These are phyloP conservation scores for Bryoglossum gracile DNA, from an alignment of 495 filamentous ascomycete species.

Conservation along the genomic window DNA sequence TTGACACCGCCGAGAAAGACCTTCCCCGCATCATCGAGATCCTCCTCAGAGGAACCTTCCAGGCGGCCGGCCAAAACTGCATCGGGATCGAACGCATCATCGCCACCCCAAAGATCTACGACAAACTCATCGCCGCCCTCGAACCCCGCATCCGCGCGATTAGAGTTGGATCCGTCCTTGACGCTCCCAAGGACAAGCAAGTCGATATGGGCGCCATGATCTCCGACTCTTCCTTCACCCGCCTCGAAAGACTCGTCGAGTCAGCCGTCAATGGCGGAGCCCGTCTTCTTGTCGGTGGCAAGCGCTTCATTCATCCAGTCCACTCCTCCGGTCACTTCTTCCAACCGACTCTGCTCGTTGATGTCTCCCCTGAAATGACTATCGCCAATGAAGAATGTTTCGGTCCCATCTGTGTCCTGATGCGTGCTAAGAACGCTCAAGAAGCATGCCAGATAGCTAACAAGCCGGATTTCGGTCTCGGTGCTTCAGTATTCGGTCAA, in stretches of 20 bases:
- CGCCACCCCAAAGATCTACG: constrained; percentile 65
- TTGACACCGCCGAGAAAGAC: constrained; percentile 65
- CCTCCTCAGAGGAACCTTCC: constrained; percentile 87
- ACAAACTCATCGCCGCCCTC: constrained; percentile 61
- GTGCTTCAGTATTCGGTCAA: constrained; percentile 73
- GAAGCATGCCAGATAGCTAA: constrained; percentile 68
- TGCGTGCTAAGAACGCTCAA: constrained; percentile 55
- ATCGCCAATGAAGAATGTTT: constrained; percentile 91
- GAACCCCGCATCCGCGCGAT: constrained; percentile 62
- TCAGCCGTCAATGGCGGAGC: constrained; percentile 76
- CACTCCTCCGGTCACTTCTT: constrained; percentile 85
- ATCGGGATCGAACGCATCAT: constrained; percentile 94
- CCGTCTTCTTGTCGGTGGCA: constrained; percentile 74
- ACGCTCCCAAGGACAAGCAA: constrained; percentile 39
- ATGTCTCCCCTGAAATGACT: constrained; percentile 70
- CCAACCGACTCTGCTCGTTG: constrained; percentile 76
- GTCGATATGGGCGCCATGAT: constrained; percentile 88
- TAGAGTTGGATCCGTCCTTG: constrained; percentile 59
- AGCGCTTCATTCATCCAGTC: constrained; percentile 56
- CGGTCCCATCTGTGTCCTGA: constrained; percentile 78
- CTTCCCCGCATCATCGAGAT: constrained; percentile 66
- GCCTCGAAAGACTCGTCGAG: constrained; percentile 61
- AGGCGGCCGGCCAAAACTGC: constrained; percentile 97
- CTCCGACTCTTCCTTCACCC: constrained; percentile 61
- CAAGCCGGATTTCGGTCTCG: constrained; percentile 68